Evolutionary conservation across 176 grass and related monocot genomes (phyloP), one percentile per base, ranked within the genome.

Genomic region (Pharus latifolius): DNA sequence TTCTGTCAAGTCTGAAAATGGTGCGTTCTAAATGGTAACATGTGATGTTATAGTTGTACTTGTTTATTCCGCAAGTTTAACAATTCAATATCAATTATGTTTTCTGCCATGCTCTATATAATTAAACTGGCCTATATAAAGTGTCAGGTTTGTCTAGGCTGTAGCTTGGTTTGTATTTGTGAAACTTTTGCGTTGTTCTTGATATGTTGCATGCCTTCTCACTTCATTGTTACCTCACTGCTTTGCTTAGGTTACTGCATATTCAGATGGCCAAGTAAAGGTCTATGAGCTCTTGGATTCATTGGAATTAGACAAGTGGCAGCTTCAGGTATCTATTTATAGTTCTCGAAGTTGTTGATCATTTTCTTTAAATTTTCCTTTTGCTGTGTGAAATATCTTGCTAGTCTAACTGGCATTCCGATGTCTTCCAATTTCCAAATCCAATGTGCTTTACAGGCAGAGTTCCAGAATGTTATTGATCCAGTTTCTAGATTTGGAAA

Each of bases 221-320:
- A 24, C 66, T 34, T 81, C 19, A 15, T n/a, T 78, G 1, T 63
- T 35, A 61, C 64, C 51, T 68, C 82, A 44, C 38, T 46, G 63
- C 4, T 64, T 38, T 68, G n/a, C 57, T 8, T 66, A 99, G 95
- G 80, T 99, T 83, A 80, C 69, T 72, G 84, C 95, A 49, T 88
- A 88, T 82, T 91, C 95, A 75, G 82, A 98, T 88, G 87, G 95
- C 59, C 84, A 88, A 83, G 87, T 94, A n/a, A 98, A 94, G 76
- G 78, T 94, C 16, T 91, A 81, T 13, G 95, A 99, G 73, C 82
- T 94, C 34, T 75, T 86, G 71, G 84, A 99, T 77, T 68, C 78
- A 8, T 84, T 99, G 82, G 90, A 94, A 85, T 73, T 99, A 76
- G 79, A 91, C 72, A 99, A 86, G 50, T 99, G 90, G 95, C 95